A percentile compares a stretch with the other conserved stretches of the same genome.
Evolutionary conservation across 176 grass and related monocot species (phyloP).

Genomic region (Calamus simplicifolius): DNA sequence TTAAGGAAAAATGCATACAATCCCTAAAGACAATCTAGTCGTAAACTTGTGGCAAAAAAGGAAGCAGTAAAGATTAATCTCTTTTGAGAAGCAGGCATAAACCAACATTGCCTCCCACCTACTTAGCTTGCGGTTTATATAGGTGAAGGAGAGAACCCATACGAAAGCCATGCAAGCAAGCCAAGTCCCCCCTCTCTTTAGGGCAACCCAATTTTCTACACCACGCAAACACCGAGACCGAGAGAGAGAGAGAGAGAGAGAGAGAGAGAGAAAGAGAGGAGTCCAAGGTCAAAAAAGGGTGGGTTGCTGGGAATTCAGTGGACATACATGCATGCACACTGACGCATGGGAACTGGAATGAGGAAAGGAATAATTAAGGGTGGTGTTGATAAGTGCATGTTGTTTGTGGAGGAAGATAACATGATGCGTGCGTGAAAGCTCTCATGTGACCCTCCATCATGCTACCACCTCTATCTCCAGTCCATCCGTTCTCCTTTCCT

Average conservation of each 20-base stretch:
- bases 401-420: constrained; percentile 99
- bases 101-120: constrained; percentile 70
- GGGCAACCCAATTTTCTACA: constrained; percentile 1
- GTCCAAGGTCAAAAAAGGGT: constrained; percentile 35
- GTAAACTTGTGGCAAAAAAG: constrained; percentile 5
- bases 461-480: constrained; percentile 24
- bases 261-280: constrained; percentile 31
- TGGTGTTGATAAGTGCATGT: constrained; percentile 2
- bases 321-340: constrained; percentile 44
- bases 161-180: constrained; percentile 38
- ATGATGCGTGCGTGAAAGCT: constrained; percentile 93
- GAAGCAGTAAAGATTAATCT: constrained; percentile 3
- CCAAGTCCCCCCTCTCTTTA: constrained; percentile 9
- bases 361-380: constrained; percentile 10
- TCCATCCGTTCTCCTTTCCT: constrained; percentile 2
- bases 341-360: constrained; percentile 15
- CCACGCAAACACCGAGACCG: background rate
- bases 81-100: constrained; percentile 41
- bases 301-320: constrained; percentile 57
- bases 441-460: constrained; percentile 96
- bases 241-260: background rate
- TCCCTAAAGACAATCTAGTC: background rate
- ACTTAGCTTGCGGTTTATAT: constrained; percentile 80
- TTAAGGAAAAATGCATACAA: background rate
- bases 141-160: constrained; percentile 46